A percentile compares a stretch with the other conserved stretches of the same genome.
Evolutionary conservation across 768 basidiomycete genomes (phyloP).

Genomic region (Trametes maxima): DNA sequence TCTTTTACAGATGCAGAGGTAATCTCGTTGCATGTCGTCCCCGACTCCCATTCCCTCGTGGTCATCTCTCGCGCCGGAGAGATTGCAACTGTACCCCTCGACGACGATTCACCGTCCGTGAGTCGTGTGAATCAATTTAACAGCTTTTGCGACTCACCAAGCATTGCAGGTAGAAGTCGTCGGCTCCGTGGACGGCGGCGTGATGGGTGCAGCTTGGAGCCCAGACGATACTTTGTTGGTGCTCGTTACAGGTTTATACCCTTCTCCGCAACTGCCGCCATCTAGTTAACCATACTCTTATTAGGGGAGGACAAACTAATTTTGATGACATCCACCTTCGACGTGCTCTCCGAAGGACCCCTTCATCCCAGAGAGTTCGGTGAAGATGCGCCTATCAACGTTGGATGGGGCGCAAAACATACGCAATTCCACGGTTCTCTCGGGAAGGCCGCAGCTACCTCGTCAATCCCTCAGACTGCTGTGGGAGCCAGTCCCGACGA

Average conservation of each 20-base stretch:
- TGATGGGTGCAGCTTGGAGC: slow-evolving; percentile 84
- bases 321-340: slow-evolving; percentile 87
- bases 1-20: slow-evolving; percentile 42
- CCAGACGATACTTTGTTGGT: slow-evolving; percentile 90
- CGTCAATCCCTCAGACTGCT: slow-evolving; percentile 39
- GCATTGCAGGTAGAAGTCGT: slow-evolving; percentile 70
- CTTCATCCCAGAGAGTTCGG: slow-evolving; percentile 81
- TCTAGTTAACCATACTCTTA: neutral
- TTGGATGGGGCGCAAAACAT: slow-evolving; percentile 96
- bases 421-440: slow-evolving; percentile 98
- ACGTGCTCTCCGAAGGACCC: slow-evolving; percentile 79
- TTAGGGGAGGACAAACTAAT: slow-evolving; percentile 78
- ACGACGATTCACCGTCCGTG: slow-evolving; percentile 51
- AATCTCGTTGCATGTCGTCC: slow-evolving; percentile 66
- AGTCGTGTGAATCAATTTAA: too few relatives aligned
- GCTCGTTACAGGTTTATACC: slow-evolving; percentile 46
- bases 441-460: slow-evolving; percentile 81
- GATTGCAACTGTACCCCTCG: slow-evolving; percentile 67
- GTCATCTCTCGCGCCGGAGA: slow-evolving; percentile 79
- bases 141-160: neutral
- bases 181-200: slow-evolving; percentile 84
- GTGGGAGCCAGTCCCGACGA: slow-evolving; percentile 70
- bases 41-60: slow-evolving; percentile 69
- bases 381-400: slow-evolving; percentile 90
- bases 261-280: neutral